Conservation (phyloP, 495 filamentous ascomycete genomes). For the Aspergillus kassunensis region DNA sequence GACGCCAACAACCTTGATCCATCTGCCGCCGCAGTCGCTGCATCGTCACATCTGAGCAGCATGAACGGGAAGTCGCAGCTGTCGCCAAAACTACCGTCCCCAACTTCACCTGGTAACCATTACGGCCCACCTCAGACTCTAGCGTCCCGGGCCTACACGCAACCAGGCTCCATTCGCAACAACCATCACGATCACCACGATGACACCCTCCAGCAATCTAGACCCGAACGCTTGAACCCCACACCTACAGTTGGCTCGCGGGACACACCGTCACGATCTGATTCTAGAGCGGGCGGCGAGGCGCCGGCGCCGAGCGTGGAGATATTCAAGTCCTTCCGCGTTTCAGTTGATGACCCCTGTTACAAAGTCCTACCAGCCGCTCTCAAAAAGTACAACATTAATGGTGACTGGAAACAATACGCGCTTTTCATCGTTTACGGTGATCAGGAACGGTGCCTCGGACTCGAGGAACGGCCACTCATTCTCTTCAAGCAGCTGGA, state of each 20-base stretch:
- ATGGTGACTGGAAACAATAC: conserved; percentile 93
- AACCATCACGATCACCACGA: conserved; percentile 42
- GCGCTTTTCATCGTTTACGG: conserved; percentile 97
- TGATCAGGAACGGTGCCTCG: conserved; percentile 92
- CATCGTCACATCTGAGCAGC: conserved; percentile 70
- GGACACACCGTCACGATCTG: conserved; percentile 43
- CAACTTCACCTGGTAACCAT: conserved; percentile 66
- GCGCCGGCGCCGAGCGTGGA: conserved; percentile 60
- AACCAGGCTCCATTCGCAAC: conserved; percentile 36
- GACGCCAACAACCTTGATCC: conserved; percentile 54
- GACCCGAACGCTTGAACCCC: conserved; percentile 36
- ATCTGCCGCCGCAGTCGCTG: conserved; percentile 58
- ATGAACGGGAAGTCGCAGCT: conserved; percentile 67
- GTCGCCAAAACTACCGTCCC: conserved; percentile 72
- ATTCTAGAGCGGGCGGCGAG: conserved; percentile 45
- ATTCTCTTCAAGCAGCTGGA: conserved; percentile 97
- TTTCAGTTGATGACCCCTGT: conserved; percentile 96
- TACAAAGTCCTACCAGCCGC: conserved; percentile 95
- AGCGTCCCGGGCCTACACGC: conserved; percentile 46
- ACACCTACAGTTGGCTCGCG: conserved; percentile 38
- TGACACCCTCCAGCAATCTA: conserved; percentile 29
- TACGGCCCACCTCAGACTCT: conserved; percentile 47
- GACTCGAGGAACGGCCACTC: conserved; percentile 85
- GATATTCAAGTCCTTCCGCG: conserved; percentile 97
- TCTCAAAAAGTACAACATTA: conserved; percentile 96